These are phyloP conservation scores for Schizothecium vesticola DNA, from an alignment of 495 filamentous ascomycete genomes.

Conservation along the genomic window DNA sequence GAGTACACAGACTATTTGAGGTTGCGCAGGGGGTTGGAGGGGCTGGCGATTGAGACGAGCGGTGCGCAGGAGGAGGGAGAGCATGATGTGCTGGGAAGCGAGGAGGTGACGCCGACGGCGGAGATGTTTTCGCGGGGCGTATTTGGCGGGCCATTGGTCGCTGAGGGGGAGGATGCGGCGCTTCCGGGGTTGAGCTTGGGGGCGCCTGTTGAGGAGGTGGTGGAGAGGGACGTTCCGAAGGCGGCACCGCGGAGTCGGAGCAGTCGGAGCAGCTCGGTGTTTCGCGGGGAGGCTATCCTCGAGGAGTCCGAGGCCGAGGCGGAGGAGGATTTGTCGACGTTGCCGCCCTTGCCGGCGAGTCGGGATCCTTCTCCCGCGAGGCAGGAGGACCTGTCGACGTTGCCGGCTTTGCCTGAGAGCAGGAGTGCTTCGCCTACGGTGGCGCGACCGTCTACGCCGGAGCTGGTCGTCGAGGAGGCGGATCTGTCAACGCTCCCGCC, in stretches of 20 bases:
- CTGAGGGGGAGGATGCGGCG: not conserved
- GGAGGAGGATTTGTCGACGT: not conserved
- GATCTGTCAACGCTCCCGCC: not conserved
- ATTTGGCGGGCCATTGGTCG: not conserved
- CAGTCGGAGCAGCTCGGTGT: not conserved
- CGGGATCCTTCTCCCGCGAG: not conserved
- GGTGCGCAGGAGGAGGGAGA: conserved; percentile 4
- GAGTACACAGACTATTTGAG: conserved; percentile 9
- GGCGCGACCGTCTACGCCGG: not conserved
- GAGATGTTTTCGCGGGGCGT: not conserved
- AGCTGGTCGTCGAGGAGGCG: not conserved
- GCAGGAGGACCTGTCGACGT: conserved; percentile 1
- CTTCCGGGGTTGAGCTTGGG: not conserved
- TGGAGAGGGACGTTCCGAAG: not conserved
- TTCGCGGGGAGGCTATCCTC: not conserved
- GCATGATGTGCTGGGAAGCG: conserved; percentile 24
- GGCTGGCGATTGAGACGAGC: conserved; percentile 26
- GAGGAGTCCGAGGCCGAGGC: not conserved
- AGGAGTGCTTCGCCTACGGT: conserved; percentile 6
- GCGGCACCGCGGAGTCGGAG: not conserved
- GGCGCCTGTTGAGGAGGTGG: not conserved
- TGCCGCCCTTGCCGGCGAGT: not conserved
- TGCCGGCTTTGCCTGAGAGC: conserved; percentile 17
- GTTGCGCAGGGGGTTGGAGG: conserved; percentile 7
- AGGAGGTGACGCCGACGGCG: conserved; percentile 35